Evolutionary conservation across 1,284 basidiomycete genomes (phyloP).

Genomic region (Xerocomus cyaneibrunnescens): DNA sequence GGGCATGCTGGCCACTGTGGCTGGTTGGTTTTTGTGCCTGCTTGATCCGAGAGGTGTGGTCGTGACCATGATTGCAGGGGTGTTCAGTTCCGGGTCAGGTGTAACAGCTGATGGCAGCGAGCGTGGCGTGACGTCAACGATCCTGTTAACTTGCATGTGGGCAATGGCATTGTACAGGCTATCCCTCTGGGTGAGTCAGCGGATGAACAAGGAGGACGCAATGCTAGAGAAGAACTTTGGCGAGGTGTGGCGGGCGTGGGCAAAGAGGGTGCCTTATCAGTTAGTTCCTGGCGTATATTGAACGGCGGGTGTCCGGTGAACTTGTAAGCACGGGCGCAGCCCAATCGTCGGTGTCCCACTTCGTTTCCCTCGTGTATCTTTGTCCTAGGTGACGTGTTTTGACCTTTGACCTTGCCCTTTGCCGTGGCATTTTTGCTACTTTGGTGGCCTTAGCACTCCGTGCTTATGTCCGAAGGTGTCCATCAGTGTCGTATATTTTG

Average conservation of each 20-base stretch:
- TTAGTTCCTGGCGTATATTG: constrained; percentile 43
- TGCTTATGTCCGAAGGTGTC: too few species aligned
- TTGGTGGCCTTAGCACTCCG: too few species aligned
- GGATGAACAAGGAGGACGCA: constrained; percentile 38
- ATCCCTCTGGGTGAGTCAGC: neutral
- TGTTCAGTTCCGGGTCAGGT: neutral
- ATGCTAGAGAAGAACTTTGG: constrained; percentile 41
- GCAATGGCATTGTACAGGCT: neutral
- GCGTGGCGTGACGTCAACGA: neutral
- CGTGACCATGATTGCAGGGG: neutral
- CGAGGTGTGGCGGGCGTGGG: constrained; percentile 42
- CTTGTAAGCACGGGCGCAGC: too few species aligned
- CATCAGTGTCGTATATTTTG: too few species aligned
- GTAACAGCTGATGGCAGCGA: too few species aligned
- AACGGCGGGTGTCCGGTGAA: too few species aligned
- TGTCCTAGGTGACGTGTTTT: too few species aligned
- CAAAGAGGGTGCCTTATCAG: constrained; percentile 37
- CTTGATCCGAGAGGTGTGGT: constrained; percentile 8
- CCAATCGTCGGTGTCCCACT: too few species aligned
- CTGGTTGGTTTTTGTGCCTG: constrained; percentile 11
- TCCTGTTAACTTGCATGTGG: constrained; percentile 1
- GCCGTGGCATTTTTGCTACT: too few species aligned
- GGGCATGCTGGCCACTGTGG: neutral
- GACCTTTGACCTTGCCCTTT: too few species aligned
- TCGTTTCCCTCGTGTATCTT: too few species aligned